Conservation (phyloP, 2,329 filamentous ascomycete genomes). For the Bipolaris victoriae region DNA sequence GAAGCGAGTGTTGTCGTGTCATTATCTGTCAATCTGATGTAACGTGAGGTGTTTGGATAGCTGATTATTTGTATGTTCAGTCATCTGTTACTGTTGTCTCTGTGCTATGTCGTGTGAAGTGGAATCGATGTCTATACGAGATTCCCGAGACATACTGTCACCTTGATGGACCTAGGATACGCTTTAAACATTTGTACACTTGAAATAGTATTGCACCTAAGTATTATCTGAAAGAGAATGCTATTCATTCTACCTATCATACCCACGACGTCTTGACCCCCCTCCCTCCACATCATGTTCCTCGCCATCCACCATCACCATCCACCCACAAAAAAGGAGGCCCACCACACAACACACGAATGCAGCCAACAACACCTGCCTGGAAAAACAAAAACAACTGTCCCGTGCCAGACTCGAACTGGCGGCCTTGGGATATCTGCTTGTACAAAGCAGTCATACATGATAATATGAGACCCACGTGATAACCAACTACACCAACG, state of each 20-base stretch:
- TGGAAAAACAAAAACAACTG: slow-evolving; percentile 6
- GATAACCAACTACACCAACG: slow-evolving; percentile 20
- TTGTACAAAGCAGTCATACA: slow-evolving; percentile 3
- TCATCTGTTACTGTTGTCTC: neutral
- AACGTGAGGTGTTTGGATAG: neutral
- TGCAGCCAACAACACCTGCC: neutral
- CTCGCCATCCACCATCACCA: neutral
- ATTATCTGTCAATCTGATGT: neutral
- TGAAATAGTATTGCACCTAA: too few relatives aligned
- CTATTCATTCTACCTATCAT: neutral
- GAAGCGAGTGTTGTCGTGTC: slow-evolving; percentile 11
- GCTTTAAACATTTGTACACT: too few relatives aligned
- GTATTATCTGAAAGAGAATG: neutral
- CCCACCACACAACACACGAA: neutral
- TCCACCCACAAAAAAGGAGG: neutral
- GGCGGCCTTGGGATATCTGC: slow-evolving; percentile 17
- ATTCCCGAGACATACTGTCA: too few relatives aligned
- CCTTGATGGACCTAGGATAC: too few relatives aligned
- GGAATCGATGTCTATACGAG: too few relatives aligned
- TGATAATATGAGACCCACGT: slow-evolving; percentile 17
- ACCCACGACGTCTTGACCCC: neutral
- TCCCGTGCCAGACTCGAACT: slow-evolving; percentile 17
- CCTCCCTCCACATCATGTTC: neutral
- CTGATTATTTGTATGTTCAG: too few relatives aligned
- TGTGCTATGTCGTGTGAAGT: too few relatives aligned